Evolutionary conservation across 345 rosid genomes (phyloP).

Genomic region (Streptanthus diversifolius): DNA sequence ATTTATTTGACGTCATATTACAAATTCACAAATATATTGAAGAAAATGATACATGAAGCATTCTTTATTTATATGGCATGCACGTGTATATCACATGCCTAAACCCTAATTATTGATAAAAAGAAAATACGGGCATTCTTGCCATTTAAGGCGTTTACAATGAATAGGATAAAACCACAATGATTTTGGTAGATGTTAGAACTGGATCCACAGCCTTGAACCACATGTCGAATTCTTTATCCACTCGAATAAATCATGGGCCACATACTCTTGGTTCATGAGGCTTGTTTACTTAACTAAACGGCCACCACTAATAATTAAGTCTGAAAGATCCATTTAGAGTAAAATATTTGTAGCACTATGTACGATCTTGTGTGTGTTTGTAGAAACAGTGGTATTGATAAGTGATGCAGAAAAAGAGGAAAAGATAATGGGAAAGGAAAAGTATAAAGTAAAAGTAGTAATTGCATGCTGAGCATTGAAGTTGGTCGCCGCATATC

Average conservation of each 20-base stretch:
- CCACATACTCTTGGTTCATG: background rate
- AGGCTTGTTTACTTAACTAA: constrained; percentile 1
- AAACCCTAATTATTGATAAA: too few relatives aligned
- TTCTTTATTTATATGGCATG: too few relatives aligned
- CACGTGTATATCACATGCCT: background rate
- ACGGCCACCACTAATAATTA: constrained; percentile 7
- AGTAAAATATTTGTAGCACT: background rate
- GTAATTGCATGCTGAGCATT: constrained; percentile 32
- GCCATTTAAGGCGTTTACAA: background rate
- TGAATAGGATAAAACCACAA: background rate
- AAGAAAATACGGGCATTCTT: too few relatives aligned
- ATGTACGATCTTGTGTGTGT: constrained; percentile 7
- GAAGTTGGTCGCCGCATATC: constrained; percentile 35
- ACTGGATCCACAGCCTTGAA: background rate
- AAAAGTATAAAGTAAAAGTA: constrained; percentile 24
- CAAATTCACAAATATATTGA: background rate
- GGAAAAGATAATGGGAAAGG: constrained; percentile 3
- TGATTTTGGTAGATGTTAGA: background rate
- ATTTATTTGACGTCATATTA: too few relatives aligned
- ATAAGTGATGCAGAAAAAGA: constrained; percentile 18
- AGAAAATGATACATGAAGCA: background rate
- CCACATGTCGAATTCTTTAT: background rate
- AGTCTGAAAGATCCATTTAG: constrained; percentile 5
- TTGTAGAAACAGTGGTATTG: constrained; percentile 16
- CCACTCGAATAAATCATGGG: background rate